phyloP scores from a whole-genome alignment of 768 basidiomycete species.

The Hemileccinum impolitum region DNA sequence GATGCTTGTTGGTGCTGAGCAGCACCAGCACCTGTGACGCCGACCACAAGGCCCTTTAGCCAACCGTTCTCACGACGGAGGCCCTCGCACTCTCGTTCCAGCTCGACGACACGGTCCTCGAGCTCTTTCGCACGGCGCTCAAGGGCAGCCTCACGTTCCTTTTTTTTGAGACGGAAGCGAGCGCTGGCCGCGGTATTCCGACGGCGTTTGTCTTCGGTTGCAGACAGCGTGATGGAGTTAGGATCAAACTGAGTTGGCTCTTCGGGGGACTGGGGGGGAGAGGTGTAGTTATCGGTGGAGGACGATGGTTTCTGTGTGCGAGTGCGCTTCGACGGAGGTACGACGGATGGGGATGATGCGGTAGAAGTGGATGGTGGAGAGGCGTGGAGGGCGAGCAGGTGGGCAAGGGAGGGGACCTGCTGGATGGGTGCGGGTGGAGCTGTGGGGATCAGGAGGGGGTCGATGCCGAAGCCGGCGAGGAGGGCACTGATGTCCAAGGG shows the following conservation, averaged over 20 bases:
- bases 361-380: constrained; percentile 13
- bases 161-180: constrained; percentile 93
- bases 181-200: constrained; percentile 92
- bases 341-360: constrained; percentile 9
- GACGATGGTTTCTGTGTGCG: constrained; percentile 53
- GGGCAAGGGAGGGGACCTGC: constrained; percentile 58
- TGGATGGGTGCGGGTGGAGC: constrained; percentile 26
- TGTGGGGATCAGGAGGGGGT: constrained; percentile 38
- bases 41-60: constrained; percentile 87
- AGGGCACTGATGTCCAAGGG: constrained; percentile 43
- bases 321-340: constrained; percentile 43
- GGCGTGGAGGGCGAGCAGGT: constrained; percentile 60
- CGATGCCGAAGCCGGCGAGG: constrained; percentile 38
- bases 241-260: constrained; percentile 19
- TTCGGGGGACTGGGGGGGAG: constrained; percentile 29
- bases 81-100: constrained; percentile 90
- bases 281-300: constrained; percentile 27
- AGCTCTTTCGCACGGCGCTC: constrained; percentile 85
- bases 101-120: constrained; percentile 69
- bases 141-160: constrained; percentile 88
- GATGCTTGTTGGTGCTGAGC: constrained; percentile 26
- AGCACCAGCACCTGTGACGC: constrained; percentile 71
- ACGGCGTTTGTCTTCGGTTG: constrained; percentile 87
- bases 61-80: constrained; percentile 88
- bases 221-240: constrained; percentile 34